Base-by-base conservation (phyloP, 2,329 filamentous ascomycete species). In the Stylonectria norvegica region DNA sequence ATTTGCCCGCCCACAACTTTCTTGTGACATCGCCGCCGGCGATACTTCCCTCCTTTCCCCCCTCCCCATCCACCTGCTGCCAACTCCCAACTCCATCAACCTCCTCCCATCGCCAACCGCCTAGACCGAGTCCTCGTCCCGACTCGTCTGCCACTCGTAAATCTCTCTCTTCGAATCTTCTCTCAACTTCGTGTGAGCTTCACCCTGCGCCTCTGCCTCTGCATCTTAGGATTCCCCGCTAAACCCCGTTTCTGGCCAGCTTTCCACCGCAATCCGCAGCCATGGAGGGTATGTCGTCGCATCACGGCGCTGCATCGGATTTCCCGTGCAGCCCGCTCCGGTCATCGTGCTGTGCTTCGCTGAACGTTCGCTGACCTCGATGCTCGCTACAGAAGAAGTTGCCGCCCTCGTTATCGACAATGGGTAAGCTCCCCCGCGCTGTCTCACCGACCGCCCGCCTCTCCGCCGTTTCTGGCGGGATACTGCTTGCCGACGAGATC, bases 361-460 rank as follows among this genome's bases (percentile, higher is more conserved):
- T 39, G 31, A 38, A 45, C 36, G 34, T 41, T 61, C 49, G 62
- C 76, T 78, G 56, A 77, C 65, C 22, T 55, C 47, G 56, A 57
- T 67, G 50, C 60, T 51, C 49, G 50, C 53, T 75, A 73, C 70
- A 97, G 93, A 98, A 83, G 93, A 98, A 89, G 93, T 98, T 76
- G 93, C 93, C 75, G 93, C 93, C 75, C 90, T 98, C 88, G 93
- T 98, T 76, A 97, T 98, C 79, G 93, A 98, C 90, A 98, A 98
- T 97, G 93, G 93, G 93, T 98, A 91, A 88, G 90, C 78, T 75
- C 64, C 57, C 57, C 53, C 56, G 47, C 48, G 53, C 53, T 61
- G 53, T 57, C 59, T 65, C 63, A 63, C 59, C 59, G 59, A 62
- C 63, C 58, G 58, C 58, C 47, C 43, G 45, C 47, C 42, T 50